Evolutionary conservation across 805 yeast genomes (phyloP), one percentile per base, ranked within the genome.

Genomic region (Cyberlindnera veronae): DNA sequence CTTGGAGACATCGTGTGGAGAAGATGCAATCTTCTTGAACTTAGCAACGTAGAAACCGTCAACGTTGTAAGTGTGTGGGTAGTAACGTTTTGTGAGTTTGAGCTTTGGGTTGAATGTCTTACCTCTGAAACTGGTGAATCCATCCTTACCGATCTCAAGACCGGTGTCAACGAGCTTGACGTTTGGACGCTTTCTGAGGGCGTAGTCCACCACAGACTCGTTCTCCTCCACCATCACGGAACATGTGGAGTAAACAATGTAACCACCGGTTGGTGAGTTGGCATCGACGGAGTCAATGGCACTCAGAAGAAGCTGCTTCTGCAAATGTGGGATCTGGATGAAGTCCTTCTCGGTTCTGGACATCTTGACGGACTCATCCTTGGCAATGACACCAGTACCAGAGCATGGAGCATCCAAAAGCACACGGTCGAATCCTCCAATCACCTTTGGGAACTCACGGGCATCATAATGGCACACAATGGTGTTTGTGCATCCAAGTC

Each of bases 211-310:
- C 42, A 93, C 99, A 17, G 96, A 84, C 69, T 93, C 99, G 65
- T 93, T 90, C 68, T 93, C 99, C 57, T 93, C 99, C 35, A 93
- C 97, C 57, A 95, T 95, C 45, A 93, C 93, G 12, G 98, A 91
- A 76, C 99, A 93, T 1, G 99, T 93, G 7, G 99, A 93, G 68
- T 93, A 93, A 7, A 95, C 98, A 50, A 93, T 84, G 44, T 82
- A 72, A 53, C 97, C 99, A 46, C 98, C 97, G 32, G 91, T 87
- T 45, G 86, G 69, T 7, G 96, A 87, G 60, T 83, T 74, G 24
- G 96, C 95, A 64, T 93, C 96, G 24, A 93, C 96, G 7, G 97
- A 89, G 68, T 93, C 99, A 55, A 93, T 93, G 23, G 99, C 99
- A 22, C 96, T 84, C 46, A 93, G 71, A 41, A 93, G 67, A 53